Percentiles rank a stretch among this genome's conserved stretches.
phyloP scores from a whole-genome alignment of 2,329 filamentous ascomycete species.

The Calonectria naviculata region DNA sequence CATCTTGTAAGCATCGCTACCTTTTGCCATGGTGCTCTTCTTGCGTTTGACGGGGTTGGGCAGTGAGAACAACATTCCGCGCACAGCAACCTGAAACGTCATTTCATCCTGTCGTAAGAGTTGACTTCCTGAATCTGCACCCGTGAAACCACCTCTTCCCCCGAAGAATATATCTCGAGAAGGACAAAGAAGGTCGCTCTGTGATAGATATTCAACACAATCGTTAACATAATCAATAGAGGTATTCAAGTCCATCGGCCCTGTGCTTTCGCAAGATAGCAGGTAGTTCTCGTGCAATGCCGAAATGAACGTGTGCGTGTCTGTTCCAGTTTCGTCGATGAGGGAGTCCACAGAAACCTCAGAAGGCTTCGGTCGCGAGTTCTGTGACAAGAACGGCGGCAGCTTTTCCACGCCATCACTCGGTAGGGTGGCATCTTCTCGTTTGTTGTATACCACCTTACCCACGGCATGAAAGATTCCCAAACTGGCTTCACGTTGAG shows the following conservation, averaged over 20 bases:
- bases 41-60: conserved; percentile 87
- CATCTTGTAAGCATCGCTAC: conserved; percentile 82
- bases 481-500: conserved; percentile 87
- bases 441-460: conserved; percentile 96
- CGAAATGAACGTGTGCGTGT: conserved; percentile 89
- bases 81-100: conserved; percentile 89
- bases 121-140: conserved; percentile 73
- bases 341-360: conserved; percentile 78
- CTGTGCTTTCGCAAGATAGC: conserved; percentile 77
- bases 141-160: conserved; percentile 64
- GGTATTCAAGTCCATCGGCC: conserved; percentile 61
- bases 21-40: conserved; percentile 55
- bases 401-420: conserved; percentile 62
- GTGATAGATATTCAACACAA: conserved; percentile 89
- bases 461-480: conserved; percentile 97
- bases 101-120: conserved; percentile 92
- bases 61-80: conserved; percentile 86
- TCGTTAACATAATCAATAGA: conserved; percentile 83
- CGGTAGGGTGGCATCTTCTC: conserved; percentile 65
- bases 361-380: conserved; percentile 70
- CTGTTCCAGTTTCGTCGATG: conserved; percentile 94
- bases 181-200: conserved; percentile 85
- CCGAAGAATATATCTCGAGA: conserved; percentile 77
- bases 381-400: conserved; percentile 67
- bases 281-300: conserved; percentile 95